Conservation (phyloP, 2,329 filamentous ascomycete genomes). For the Rutstroemia sp. region DNA sequence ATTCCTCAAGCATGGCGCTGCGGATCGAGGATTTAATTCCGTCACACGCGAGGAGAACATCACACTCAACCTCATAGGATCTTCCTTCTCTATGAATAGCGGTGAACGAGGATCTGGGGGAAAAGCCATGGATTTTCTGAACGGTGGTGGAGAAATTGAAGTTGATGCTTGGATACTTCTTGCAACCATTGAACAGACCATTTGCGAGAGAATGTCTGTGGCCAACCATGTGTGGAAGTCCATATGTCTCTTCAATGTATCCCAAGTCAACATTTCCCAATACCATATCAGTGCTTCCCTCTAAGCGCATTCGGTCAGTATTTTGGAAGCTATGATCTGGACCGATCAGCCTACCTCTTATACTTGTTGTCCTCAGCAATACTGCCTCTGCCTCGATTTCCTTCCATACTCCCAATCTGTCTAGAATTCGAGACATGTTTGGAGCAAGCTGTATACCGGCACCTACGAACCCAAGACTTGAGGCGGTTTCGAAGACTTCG, state of each 20-base stretch:
- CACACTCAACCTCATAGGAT: conserved; percentile 42
- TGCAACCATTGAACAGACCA: conserved; percentile 63
- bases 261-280: conserved; percentile 63
- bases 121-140: conserved; percentile 49
- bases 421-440: conserved; percentile 72
- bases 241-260: conserved; percentile 59
- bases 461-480: conserved; percentile 71
- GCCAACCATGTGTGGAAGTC: conserved; percentile 56
- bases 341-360: conserved; percentile 45
- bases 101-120: conserved; percentile 51
- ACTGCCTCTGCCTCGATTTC: conserved; percentile 65
- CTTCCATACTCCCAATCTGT: conserved; percentile 66
- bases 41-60: conserved; percentile 47
- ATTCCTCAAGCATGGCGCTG: conserved; percentile 45
- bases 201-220: conserved; percentile 67
- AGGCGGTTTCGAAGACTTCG: conserved; percentile 66
- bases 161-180: conserved; percentile 51
- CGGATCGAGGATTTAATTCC: conserved; percentile 48
- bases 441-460: conserved; percentile 80
- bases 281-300: conserved; percentile 62
- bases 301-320: conserved; percentile 27
- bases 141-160: conserved; percentile 61
- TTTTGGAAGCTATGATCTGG: neutral
- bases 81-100: conserved; percentile 47
- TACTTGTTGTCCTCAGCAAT: conserved; percentile 63